Evolutionary conservation across 2,329 filamentous ascomycete species (phyloP), one percentile per base, ranked within the genome.

Genomic region (Penicillium crustosum): DNA sequence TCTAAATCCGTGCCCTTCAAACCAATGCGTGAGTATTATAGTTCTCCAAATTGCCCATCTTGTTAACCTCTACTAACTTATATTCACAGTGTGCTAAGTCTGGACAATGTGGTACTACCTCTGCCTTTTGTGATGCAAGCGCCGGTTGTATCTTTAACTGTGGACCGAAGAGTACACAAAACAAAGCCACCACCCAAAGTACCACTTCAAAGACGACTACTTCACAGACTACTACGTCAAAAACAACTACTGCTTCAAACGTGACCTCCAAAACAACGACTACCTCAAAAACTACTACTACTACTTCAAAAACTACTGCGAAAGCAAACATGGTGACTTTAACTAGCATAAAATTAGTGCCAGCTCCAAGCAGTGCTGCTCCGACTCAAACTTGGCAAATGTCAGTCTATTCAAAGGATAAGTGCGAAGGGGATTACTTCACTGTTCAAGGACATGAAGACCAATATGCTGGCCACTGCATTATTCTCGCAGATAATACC

Each of bases 1-100:
- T 1, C 45, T 66, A 23, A 66, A 64, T n/a, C 58, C 60, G 6
- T 66, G 64, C 42, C 27, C 49, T 17, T 25, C 39, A 10, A 19
- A 39, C 36, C 6, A 58, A 45, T 66, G 63, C 27, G 64, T 64
- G 31, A 57, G 61, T 60, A 3, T 15, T 19, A 19, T 29, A 21
- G 5, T 6, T 43, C 2, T 29, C 17, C 13, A 2, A 17, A 6
- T 6, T 15, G 0, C 31, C 25, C 2, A 17, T 12, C n/a, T 27
- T 1, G 4, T 21, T 19, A 15, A 33, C 4, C 7, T 6, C 23
- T 53, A 15, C 33, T 53, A 1, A 53, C 9, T 10, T 10, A 15
- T 19, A 7, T 25, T 4, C 10, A 17, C 13, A 58, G 55, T 58
- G 55, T 43, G 13, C 38, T 23, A 21, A 6, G 23, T 38, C 10